Base-by-base conservation (phyloP, 2,329 filamentous ascomycete genomes). In the Plenodomus lindquistii region DNA sequence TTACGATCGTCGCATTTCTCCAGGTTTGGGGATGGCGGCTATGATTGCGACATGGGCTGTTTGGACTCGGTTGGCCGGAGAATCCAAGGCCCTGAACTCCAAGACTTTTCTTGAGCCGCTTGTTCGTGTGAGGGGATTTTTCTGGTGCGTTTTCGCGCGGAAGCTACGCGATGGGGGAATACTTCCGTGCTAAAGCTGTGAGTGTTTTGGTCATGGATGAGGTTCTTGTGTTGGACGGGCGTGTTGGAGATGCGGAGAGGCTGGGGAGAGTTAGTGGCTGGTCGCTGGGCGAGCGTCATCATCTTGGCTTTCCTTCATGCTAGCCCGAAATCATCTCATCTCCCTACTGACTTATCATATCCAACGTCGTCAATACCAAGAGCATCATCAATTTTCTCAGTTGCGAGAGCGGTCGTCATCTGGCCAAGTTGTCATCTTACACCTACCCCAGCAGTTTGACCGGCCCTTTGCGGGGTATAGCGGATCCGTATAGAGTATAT, bases 1-100 rank as follows among this genome's bases (percentile, higher is more conserved):
- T 40, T 35, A 49, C 40, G 52, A 60, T 59, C 55, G 49, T 42
- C 57, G 24, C 22, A 37, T 54, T 59, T 57, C 57, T 63, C 57
- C 60, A 60, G 56, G 56, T 58, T 46, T 54, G 50, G 24, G 34
- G 42, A 42, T 42, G 34, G 37, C 46, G n/a, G 50, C 46, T 44
- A 49, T 36, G 49, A 39, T 7, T 31, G 27, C 27, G 11, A 31
- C 27, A 31, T 31, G 27, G 27, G 10, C 27, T 31, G 27, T 31
- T 31, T 31, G 27, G 27, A 31, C 27, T 31, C 27, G 27, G 27
- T 31, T 31, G 27, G 27, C 27, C 27, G 27, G 27, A 31, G 27
- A 31, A 31, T 31, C 27, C 27, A 31, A 31, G 27, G 27, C 27
- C 27, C 27, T 31, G 27, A 15, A n/a, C n/a, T n/a, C n/a, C n/a